Evolutionary conservation across 192 early-diverging fungal species (phyloP), one percentile per base, ranked within the genome.

Genomic region (Coemansia sp.): DNA sequence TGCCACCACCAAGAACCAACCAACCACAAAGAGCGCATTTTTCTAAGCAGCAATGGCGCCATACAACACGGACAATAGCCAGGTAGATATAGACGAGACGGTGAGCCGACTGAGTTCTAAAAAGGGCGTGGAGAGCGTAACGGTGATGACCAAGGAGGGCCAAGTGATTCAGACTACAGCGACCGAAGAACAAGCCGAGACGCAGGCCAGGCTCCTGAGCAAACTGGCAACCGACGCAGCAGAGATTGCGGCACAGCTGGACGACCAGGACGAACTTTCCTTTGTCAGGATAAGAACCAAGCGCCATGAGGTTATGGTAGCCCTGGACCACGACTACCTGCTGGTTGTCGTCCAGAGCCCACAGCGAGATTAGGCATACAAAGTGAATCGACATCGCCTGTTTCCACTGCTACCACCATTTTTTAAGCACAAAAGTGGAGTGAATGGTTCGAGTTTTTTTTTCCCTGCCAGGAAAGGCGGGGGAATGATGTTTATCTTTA

Each of bases 241-340:
- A 18, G 78, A 81, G 13, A 83, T 90, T 14, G 85, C 95, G 17
- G 52, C 83, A 18, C 85, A 90, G 41, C 64, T 96, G 46, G 95
- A 98, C 64, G 81, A 83, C 5, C 87, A 93, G 85, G 94, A 98
- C 59, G 95, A 96, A 37, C 66, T 98, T 47, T 93, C 90, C 5
- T 98, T 98, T 59, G 53, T 98, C 48, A 81, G 95, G 46, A 87
- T 98, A 40, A 78, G 95, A 26, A 91, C 91, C 19, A 95, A 90
- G 72, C 92, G 92, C 56, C 90, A 96, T 67, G 95, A 98, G 62
- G 89, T 98, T 39, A 95, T 98, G 91, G 82, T 98, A 13, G 89
- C 90, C 9, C 91, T 93, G 45, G 90, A 74, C 29, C 71, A 62
- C 45, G 57, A 50, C 28, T 74, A 74, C 33, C 48, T 74, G 39